A percentile compares a stretch with the other conserved stretches of the same genome.
phyloP scores from a whole-genome alignment of 441 rosid genomes.

The Gossypium davidsonii region DNA sequence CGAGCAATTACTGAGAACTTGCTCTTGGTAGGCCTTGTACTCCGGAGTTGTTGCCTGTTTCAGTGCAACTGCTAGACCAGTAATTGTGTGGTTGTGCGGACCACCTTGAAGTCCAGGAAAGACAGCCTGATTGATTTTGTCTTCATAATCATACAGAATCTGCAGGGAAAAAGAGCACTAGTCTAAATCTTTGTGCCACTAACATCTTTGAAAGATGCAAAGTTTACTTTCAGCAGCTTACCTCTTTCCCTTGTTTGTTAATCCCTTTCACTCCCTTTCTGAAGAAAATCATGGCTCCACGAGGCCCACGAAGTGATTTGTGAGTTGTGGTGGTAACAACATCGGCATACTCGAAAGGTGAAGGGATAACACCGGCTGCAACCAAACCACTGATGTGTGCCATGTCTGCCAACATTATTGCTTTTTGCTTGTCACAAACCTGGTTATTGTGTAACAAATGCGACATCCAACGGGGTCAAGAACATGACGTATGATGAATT shows the following conservation, averaged over 20 bases:
- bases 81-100: constrained; percentile 92
- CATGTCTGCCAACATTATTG: constrained; percentile 88
- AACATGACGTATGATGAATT: not conserved
- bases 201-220: not conserved
- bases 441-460: constrained; percentile 26
- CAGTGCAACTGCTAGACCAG: constrained; percentile 91
- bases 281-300: constrained; percentile 97
- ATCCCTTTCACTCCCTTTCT: constrained; percentile 88
- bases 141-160: constrained; percentile 86
- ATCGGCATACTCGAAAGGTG: constrained; percentile 96
- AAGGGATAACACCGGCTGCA: constrained; percentile 95
- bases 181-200: constrained; percentile 9
- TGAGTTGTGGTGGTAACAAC: constrained; percentile 94
- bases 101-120: constrained; percentile 99
- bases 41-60: constrained; percentile 87
- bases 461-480: not conserved
- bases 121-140: constrained; percentile 93
- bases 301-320: constrained; percentile 97
- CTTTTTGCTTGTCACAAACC: constrained; percentile 97
- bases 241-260: constrained; percentile 95
- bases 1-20: constrained; percentile 73
- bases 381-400: constrained; percentile 97
- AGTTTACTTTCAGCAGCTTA: constrained; percentile 21
- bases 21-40: constrained; percentile 89
- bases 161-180: constrained; percentile 28